Conservation (phyloP, 2,329 filamentous ascomycete species). For the Westerdykella aurantiaca region DNA sequence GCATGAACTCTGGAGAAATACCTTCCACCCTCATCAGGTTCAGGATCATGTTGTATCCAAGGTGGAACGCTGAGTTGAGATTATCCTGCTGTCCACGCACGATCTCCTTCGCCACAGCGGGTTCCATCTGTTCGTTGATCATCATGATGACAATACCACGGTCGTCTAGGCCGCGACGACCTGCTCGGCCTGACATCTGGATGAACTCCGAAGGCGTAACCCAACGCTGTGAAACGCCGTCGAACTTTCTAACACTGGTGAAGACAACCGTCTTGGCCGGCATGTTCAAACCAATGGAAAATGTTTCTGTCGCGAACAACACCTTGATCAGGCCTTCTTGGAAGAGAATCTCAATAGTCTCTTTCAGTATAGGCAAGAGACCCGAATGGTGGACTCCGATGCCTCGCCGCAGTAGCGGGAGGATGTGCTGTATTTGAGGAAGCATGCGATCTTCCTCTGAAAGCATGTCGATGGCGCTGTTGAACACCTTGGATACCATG, state of each 20-base stretch:
- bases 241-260: conserved; percentile 91
- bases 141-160: conserved; percentile 99
- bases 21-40: conserved; percentile 96
- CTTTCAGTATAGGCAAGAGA: conserved; percentile 89
- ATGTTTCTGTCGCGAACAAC: conserved; percentile 94
- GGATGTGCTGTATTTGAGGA: conserved; percentile 83
- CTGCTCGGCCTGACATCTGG: conserved; percentile 96
- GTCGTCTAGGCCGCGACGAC: conserved; percentile 93
- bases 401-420: conserved; percentile 81
- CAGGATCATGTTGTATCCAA: conserved; percentile 98
- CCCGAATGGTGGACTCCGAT: conserved; percentile 98
- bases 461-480: conserved; percentile 84
- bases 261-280: conserved; percentile 99
- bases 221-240: conserved; percentile 73
- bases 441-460: conserved; percentile 86
- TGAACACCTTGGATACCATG: conserved; percentile 91
- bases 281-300: conserved; percentile 98
- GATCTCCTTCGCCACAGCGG: conserved; percentile 86
- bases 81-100: conserved; percentile 96
- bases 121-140: conserved; percentile 95
- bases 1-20: conserved; percentile 98
- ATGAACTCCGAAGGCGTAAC: conserved; percentile 95
- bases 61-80: conserved; percentile 93
- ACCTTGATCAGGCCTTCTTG: conserved; percentile 98
- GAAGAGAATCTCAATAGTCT: conserved; percentile 98